Conservation (phyloP, 371 early-diverging fungal species). For the Edhazardia aedis region DNA sequence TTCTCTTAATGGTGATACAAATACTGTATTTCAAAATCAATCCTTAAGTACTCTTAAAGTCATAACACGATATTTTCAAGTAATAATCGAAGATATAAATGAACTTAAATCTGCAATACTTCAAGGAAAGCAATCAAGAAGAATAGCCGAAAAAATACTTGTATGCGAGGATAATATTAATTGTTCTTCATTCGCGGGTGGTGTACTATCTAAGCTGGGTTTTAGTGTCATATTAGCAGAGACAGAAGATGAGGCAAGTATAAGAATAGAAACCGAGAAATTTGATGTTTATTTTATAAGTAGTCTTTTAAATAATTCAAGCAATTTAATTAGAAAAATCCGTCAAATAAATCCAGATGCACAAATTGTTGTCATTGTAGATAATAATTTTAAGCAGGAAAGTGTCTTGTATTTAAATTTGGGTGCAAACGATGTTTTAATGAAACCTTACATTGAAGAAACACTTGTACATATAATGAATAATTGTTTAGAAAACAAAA, state of each 20-base stretch:
- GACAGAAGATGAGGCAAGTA: constrained; percentile 3
- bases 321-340: constrained; percentile 5
- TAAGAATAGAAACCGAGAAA: constrained; percentile 10
- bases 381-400: constrained; percentile 13
- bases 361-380: constrained; percentile 10
- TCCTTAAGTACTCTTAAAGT: constrained; percentile 24
- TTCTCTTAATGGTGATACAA: constrained; percentile 17
- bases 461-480: constrained; percentile 19
- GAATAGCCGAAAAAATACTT: constrained; percentile 8
- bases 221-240: constrained; percentile 10
- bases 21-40: constrained; percentile 27
- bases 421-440: constrained; percentile 16
- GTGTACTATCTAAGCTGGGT: constrained; percentile 19
- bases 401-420: constrained; percentile 7
- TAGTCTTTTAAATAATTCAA: not conserved
- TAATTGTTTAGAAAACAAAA: no score
- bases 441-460: constrained; percentile 31
- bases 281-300: constrained; percentile 19
- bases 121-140: not conserved
- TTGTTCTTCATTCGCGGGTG: constrained; percentile 22
- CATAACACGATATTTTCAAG: constrained; percentile 35
- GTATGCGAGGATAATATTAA: constrained; percentile 22
- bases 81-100: constrained; percentile 35
- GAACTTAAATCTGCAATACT: constrained; percentile 31
- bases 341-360: constrained; percentile 14